Evolutionary conservation across 163 green algal species (phyloP).

Genomic region (Scenedesmus sp.): DNA sequence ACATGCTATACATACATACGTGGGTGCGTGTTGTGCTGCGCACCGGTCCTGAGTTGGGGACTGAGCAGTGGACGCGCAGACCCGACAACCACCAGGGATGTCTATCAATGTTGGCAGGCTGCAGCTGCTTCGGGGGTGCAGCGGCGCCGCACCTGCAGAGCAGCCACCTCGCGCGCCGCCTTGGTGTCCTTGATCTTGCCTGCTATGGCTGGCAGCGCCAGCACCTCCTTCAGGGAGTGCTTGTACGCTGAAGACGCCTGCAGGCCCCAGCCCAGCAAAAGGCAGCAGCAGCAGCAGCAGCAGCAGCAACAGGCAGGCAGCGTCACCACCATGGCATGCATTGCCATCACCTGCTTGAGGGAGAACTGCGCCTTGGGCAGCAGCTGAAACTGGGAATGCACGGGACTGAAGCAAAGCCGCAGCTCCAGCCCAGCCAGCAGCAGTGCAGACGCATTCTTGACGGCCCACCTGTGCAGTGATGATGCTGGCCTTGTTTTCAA

Average conservation of each 20-base stretch:
- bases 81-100: too few species aligned
- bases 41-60: background rate
- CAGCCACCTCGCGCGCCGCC: constrained; percentile 73
- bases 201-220: constrained; percentile 79
- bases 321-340: background rate
- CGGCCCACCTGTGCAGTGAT: constrained; percentile 73
- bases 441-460: too few species aligned
- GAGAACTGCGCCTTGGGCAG: too few species aligned
- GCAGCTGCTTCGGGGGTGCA: background rate
- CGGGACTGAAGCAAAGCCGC: too few species aligned
- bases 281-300: constrained; percentile 43
- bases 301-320: background rate
- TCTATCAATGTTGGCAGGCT: too few species aligned
- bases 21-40: background rate
- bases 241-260: constrained; percentile 91
- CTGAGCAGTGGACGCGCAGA: too few species aligned
- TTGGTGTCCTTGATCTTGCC: constrained; percentile 94
- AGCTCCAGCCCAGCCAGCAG: too few species aligned
- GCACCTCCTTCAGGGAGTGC: constrained; percentile 92
- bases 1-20: background rate
- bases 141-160: constrained; percentile 6
- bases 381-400: constrained; percentile 41
- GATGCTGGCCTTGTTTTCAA: constrained; percentile 89
- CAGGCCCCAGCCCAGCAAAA: too few species aligned
- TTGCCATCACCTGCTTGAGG: background rate